Evolutionary conservation across 1,284 basidiomycete species (phyloP).

Genomic region (Pholiota adiposa): DNA sequence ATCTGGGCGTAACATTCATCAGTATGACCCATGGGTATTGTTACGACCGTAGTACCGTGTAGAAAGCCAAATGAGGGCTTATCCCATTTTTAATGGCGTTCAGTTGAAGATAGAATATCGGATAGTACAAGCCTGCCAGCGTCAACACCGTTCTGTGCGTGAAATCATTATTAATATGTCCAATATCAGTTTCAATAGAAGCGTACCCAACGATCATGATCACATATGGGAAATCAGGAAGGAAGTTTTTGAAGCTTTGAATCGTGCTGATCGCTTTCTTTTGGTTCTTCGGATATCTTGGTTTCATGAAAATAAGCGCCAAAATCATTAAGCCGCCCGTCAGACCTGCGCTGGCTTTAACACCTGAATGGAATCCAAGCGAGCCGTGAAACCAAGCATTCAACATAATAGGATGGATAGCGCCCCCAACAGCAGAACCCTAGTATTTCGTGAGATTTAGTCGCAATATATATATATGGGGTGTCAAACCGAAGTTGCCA

Average conservation of each 20-base stretch:
- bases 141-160: slow-evolving; percentile 35
- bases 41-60: slow-evolving; percentile 31
- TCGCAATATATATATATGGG: too few species aligned
- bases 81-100: slow-evolving; percentile 44
- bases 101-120: slow-evolving; percentile 49
- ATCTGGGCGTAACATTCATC: slow-evolving; percentile 31
- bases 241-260: slow-evolving; percentile 27
- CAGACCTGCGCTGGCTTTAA: slow-evolving; percentile 43
- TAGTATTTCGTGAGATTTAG: slow-evolving; percentile 9
- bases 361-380: slow-evolving; percentile 48
- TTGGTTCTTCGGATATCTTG: slow-evolving; percentile 32
- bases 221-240: slow-evolving; percentile 40
- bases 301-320: slow-evolving; percentile 40
- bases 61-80: slow-evolving; percentile 41
- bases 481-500: slow-evolving; percentile 40
- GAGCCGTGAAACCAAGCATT: slow-evolving; percentile 47
- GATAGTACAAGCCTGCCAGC: slow-evolving; percentile 43
- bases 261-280: slow-evolving; percentile 24
- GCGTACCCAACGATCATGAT: slow-evolving; percentile 38
- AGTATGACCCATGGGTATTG: background rate
- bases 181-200: background rate
- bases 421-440: slow-evolving; percentile 46
- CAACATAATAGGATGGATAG: slow-evolving; percentile 56
- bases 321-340: slow-evolving; percentile 39
- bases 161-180: slow-evolving; percentile 1